These are phyloP conservation scores for Cercospora janseana DNA, from an alignment of 2,329 filamentous ascomycete genomes.

Conservation along the genomic window DNA sequence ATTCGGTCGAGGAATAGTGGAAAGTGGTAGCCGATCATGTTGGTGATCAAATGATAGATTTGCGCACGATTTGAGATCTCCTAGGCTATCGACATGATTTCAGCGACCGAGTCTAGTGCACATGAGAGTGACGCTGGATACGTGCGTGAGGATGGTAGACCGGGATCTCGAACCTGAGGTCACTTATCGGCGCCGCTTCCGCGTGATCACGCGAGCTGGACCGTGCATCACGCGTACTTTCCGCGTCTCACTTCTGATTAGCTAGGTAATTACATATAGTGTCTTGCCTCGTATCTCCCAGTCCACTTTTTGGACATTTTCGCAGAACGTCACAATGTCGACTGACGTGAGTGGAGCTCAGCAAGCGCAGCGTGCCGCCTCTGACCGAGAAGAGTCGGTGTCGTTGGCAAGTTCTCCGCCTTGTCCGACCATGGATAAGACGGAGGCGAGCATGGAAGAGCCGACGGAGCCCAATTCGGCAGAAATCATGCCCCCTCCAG, in stretches of 20 bases:
- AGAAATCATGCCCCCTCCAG: slow-evolving; percentile 9
- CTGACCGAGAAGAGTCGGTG: no score
- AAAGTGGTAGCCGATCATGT: slow-evolving; percentile 23
- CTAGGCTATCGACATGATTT: slow-evolving; percentile 9
- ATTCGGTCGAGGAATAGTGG: slow-evolving; percentile 30
- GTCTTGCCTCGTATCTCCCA: background rate
- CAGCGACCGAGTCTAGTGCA: slow-evolving; percentile 1
- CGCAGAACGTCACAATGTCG: no score
- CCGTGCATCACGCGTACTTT: slow-evolving; percentile 7
- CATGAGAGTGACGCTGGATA: background rate
- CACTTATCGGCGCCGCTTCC: slow-evolving; percentile 8
- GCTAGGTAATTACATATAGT: background rate
- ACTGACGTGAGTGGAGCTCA: background rate
- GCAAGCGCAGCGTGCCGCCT: slow-evolving; percentile 3
- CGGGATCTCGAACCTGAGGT: slow-evolving; percentile 11
- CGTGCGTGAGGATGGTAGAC: slow-evolving; percentile 5
- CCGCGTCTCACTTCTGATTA: background rate
- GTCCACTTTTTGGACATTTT: no score
- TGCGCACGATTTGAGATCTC: background rate
- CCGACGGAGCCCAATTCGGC: background rate
- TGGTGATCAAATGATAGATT: slow-evolving; percentile 7
- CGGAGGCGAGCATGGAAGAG: slow-evolving; percentile 1
- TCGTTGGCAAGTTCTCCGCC: slow-evolving; percentile 4
- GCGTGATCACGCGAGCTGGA: slow-evolving; percentile 14
- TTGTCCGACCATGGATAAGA: background rate